phyloP scores from a whole-genome alignment of 2,329 filamentous ascomycete genomes.

The Alternaria conjuncta region DNA sequence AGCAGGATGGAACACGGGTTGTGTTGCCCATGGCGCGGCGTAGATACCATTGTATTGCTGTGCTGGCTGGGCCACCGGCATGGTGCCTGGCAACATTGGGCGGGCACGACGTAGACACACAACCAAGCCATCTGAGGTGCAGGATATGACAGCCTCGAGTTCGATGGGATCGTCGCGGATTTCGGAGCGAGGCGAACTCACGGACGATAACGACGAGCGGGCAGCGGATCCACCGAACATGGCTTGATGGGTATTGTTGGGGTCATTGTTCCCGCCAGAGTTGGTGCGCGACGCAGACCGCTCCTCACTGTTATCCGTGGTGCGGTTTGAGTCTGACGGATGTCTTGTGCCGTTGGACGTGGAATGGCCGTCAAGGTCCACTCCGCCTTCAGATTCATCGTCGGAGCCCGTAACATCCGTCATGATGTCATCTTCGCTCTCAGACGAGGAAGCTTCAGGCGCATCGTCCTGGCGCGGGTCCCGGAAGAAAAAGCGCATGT shows the following conservation, averaged over 20 bases:
- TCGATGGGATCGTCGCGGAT: constrained; percentile 62
- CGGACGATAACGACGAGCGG: constrained; percentile 39
- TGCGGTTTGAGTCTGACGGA: constrained; percentile 21
- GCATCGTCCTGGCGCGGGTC: constrained; percentile 67
- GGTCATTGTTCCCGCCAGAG: constrained; percentile 55
- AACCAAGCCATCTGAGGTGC: constrained; percentile 85
- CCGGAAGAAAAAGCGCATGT: constrained; percentile 83
- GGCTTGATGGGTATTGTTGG: constrained; percentile 42
- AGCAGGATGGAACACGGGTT: constrained; percentile 63
- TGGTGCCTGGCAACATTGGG: constrained; percentile 65
- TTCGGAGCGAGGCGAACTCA: constrained; percentile 33
- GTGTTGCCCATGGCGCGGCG: constrained; percentile 78
- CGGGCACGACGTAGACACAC: constrained; percentile 79
- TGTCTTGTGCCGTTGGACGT: constrained; percentile 24
- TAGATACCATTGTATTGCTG: constrained; percentile 64
- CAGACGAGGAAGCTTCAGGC: constrained; percentile 48
- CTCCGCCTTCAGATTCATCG: constrained; percentile 56
- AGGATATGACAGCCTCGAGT: constrained; percentile 88
- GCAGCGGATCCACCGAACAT: constrained; percentile 36
- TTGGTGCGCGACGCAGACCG: constrained; percentile 46
- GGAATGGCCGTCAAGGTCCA: constrained; percentile 45
- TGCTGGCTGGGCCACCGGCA: constrained; percentile 29
- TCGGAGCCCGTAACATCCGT: constrained; percentile 58
- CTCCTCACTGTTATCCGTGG: constrained; percentile 26
- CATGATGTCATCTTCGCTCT: constrained; percentile 57